Conservation (phyloP, 108 stramenopile species). For the Aureococcus anophagefferens region DNA sequence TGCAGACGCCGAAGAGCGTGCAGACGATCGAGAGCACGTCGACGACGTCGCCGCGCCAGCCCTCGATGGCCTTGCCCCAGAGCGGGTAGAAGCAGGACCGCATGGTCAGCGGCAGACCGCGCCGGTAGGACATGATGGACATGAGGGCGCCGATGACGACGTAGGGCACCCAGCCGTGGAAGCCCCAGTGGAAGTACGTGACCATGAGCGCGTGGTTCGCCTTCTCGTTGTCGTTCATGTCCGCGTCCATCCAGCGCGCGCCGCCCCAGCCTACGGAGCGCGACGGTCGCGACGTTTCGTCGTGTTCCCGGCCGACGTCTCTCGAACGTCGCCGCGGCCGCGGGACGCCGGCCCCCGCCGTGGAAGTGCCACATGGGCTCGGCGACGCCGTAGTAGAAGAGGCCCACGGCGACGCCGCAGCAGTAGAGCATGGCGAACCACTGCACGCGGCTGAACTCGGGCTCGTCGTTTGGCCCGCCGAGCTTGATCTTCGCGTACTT, state of each 20-base stretch:
- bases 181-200: slow-evolving; percentile 55
- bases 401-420: slow-evolving; percentile 50
- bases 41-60: slow-evolving; percentile 54
- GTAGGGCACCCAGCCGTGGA: slow-evolving; percentile 50
- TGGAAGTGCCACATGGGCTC: slow-evolving; percentile 49
- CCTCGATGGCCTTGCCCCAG: slow-evolving; percentile 50
- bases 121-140: slow-evolving; percentile 40
- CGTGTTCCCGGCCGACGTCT: too few relatives aligned
- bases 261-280: too few relatives aligned
- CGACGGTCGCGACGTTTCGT: too few relatives aligned
- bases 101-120: slow-evolving; percentile 40
- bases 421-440: slow-evolving; percentile 58
- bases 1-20: slow-evolving; percentile 52
- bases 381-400: slow-evolving; percentile 48
- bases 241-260: too few relatives aligned
- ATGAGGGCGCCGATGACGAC: slow-evolving; percentile 36
- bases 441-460: slow-evolving; percentile 41
- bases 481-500: slow-evolving; percentile 43
- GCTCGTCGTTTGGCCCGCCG: slow-evolving; percentile 29
- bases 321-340: neutral
- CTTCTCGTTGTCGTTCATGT: slow-evolving; percentile 1
- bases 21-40: slow-evolving; percentile 50
- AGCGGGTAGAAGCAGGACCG: slow-evolving; percentile 52
- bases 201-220: slow-evolving; percentile 33
- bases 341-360: too few relatives aligned